A percentile compares a stretch with the other conserved stretches of the same genome.
Conservation (phyloP, 306 rosid genomes). For the Quillaja saponaria region DNA sequence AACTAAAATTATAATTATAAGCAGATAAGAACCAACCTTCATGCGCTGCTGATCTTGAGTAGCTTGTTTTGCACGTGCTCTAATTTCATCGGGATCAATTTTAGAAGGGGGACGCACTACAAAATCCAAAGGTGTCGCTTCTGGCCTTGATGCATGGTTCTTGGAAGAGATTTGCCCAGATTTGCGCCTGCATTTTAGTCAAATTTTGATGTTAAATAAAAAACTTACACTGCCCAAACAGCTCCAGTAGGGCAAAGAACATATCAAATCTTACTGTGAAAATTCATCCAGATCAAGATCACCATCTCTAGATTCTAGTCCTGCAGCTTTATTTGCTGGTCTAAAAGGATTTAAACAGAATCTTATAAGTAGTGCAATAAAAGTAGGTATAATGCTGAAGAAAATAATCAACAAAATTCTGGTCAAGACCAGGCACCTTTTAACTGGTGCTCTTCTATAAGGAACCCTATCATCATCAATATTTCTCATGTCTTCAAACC, state of each 20-base stretch:
- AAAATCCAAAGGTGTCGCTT: constrained; percentile 96
- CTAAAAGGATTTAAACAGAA: constrained; percentile 42
- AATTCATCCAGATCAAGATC: constrained; percentile 90
- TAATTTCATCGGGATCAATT: constrained; percentile 89
- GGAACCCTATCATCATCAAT: constrained; percentile 80
- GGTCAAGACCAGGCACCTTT: constrained; percentile 51
- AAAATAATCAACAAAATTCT: background rate
- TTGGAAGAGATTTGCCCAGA: constrained; percentile 83
- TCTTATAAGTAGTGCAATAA: constrained; percentile 9
- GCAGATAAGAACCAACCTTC: constrained; percentile 58
- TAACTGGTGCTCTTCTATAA: constrained; percentile 65
- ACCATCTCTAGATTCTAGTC: constrained; percentile 91
- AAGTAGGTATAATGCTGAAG: background rate
- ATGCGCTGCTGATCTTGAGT: constrained; percentile 84
- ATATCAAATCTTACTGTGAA: constrained; percentile 64
- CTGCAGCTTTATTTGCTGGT: constrained; percentile 67
- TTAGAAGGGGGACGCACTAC: constrained; percentile 89
- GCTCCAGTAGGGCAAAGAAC: background rate
- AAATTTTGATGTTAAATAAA: constrained; percentile 17
- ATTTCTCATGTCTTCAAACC: constrained; percentile 92
- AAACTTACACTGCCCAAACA: constrained; percentile 6
- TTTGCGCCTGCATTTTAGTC: constrained; percentile 62
- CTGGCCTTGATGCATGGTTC: constrained; percentile 83
- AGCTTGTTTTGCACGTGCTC: constrained; percentile 82
- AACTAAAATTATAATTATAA: too few relatives aligned